Percentiles rank a stretch among this genome's conserved stretches.
Conservation (phyloP, 2,329 filamentous ascomycete species). For the Colletotrichum sp. region DNA sequence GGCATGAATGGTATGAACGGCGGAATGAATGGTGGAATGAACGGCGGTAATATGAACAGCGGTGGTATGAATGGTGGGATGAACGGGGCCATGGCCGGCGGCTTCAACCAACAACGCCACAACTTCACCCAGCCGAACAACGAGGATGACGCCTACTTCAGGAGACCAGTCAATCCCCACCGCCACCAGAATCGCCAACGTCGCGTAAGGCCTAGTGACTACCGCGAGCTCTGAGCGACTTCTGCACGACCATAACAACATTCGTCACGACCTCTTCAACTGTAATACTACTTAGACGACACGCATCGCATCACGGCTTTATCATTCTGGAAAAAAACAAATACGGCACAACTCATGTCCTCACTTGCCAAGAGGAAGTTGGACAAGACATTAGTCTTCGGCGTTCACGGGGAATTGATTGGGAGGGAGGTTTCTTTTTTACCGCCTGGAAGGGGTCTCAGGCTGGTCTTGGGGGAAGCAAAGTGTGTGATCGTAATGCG, state of each 20-base stretch:
- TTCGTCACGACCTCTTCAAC: neutral
- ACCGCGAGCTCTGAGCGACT: constrained; percentile 72
- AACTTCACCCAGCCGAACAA: constrained; percentile 61
- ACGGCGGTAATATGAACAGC: constrained; percentile 30
- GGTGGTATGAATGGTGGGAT: constrained; percentile 29
- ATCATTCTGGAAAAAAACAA: constrained; percentile 2
- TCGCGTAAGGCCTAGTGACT: constrained; percentile 86
- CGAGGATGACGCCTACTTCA: constrained; percentile 92
- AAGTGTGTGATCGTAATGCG: neutral
- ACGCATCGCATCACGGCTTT: constrained; percentile 8
- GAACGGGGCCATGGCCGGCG: constrained; percentile 27
- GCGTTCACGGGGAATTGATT: constrained; percentile 1
- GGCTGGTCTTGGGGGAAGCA: neutral
- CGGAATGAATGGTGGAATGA: constrained; percentile 33
- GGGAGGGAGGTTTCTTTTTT: neutral
- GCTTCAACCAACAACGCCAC: constrained; percentile 23
- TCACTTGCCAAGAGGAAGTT: neutral
- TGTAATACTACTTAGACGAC: constrained; percentile 13
- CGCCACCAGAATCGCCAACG: constrained; percentile 83
- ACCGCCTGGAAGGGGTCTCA: neutral
- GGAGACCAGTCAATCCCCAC: constrained; percentile 94
- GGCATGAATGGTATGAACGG: constrained; percentile 29
- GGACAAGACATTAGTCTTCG: constrained; percentile 7
- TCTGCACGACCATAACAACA: neutral
- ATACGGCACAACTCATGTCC: constrained; percentile 3